phyloP scores from a whole-genome alignment of 257 asterid genomes.

The Solanum bukasovii region DNA sequence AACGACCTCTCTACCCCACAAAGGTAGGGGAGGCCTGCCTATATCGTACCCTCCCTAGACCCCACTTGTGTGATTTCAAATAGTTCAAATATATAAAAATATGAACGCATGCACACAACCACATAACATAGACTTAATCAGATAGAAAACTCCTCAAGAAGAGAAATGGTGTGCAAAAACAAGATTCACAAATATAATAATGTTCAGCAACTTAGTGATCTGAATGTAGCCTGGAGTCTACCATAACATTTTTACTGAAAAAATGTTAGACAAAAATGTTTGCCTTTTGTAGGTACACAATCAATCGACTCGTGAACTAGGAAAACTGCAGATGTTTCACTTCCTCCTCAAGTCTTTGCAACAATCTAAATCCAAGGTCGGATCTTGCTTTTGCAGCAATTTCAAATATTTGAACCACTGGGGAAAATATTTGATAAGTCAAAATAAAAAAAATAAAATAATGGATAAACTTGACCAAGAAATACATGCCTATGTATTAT shows the following conservation, averaged over 20 bases:
- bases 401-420: constrained; percentile 31
- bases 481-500: not conserved
- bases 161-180: not conserved
- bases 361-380: constrained; percentile 86
- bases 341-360: constrained; percentile 57
- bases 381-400: constrained; percentile 71
- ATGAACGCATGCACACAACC: too few species aligned
- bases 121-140: not conserved
- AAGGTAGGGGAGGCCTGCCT: too few species aligned
- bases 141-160: not conserved
- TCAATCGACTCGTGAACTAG: not conserved
- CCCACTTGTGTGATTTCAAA: too few species aligned
- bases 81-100: too few species aligned
- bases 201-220: not conserved
- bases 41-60: too few species aligned
- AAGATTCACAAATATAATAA: not conserved
- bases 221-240: not conserved
- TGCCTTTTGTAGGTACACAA: not conserved
- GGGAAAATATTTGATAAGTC: not conserved
- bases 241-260: too few species aligned
- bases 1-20: too few species aligned
- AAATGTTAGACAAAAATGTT: too few species aligned
- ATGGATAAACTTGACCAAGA: not conserved
- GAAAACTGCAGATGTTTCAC: constrained; percentile 26
- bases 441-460: not conserved